Evolutionary conservation across 176 grass and related monocot species (phyloP).

Genomic region (Phragmites australis): DNA sequence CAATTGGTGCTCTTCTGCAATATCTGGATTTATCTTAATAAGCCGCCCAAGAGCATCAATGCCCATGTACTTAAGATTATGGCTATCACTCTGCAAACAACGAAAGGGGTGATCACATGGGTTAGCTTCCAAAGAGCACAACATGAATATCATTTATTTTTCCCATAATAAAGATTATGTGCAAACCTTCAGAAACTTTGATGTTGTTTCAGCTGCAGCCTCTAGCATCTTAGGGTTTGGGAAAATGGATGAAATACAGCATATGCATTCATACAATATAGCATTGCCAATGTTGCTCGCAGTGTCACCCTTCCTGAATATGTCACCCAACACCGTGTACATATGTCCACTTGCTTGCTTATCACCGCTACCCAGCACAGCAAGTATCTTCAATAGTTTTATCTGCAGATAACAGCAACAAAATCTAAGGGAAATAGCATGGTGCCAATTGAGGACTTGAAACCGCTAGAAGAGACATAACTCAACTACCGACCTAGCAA

Average conservation of each 20-base stretch:
- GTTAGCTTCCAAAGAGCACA: constrained; percentile 22
- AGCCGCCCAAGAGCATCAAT: constrained; percentile 96
- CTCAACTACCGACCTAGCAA: neutral
- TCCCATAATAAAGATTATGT: neutral
- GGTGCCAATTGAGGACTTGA: constrained; percentile 28
- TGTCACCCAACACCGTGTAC: constrained; percentile 80
- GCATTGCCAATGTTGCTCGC: constrained; percentile 99
- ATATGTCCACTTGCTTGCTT: constrained; percentile 93
- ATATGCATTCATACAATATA: constrained; percentile 93
- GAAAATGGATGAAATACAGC: constrained; percentile 97
- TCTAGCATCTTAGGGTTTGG: constrained; percentile 89
- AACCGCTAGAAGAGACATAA: constrained; percentile 17
- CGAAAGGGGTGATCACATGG: neutral
- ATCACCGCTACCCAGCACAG: constrained; percentile 86
- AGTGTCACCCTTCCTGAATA: constrained; percentile 93
- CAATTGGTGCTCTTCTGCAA: constrained; percentile 97
- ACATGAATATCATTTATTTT: neutral
- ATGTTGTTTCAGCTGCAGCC: constrained; percentile 92
- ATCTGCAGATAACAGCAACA: constrained; percentile 61
- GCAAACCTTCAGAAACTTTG: constrained; percentile 95
- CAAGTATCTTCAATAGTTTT: constrained; percentile 96
- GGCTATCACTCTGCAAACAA: constrained; percentile 84
- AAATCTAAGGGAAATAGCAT: constrained; percentile 31
- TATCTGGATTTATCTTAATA: constrained; percentile 99
- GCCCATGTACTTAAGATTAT: constrained; percentile 99